Percentiles rank a stretch among this genome's conserved stretches.
Conservation (phyloP, 2,329 filamentous ascomycete species). For the Gaeumannomyces sp. region DNA sequence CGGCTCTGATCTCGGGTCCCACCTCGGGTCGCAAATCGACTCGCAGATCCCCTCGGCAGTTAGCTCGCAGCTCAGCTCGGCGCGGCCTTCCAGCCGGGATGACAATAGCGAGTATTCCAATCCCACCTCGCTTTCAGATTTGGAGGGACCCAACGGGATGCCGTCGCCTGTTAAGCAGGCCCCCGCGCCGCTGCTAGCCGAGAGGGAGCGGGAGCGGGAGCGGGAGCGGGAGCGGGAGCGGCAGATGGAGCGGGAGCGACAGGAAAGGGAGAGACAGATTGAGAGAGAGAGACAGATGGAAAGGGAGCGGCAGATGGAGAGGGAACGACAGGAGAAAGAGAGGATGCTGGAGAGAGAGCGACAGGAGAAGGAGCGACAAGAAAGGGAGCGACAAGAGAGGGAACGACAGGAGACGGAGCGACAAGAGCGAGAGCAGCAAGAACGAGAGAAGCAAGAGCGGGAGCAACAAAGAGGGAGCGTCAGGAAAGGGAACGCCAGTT, state of each 20-base stretch:
- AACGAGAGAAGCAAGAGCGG: not conserved
- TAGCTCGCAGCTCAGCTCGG: slow-evolving; percentile 47
- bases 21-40: slow-evolving; percentile 39
- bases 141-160: slow-evolving; percentile 69
- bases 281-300: not conserved
- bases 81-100: slow-evolving; percentile 75
- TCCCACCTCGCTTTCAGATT: slow-evolving; percentile 80
- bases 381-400: not conserved
- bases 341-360: not conserved
- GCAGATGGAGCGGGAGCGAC: not conserved
- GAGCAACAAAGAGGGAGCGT: not conserved
- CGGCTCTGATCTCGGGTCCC: slow-evolving; percentile 19
- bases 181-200: not conserved
- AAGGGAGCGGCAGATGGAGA: not conserved
- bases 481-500: not conserved
- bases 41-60: slow-evolving; percentile 39
- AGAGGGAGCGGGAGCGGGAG: not conserved
- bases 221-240: not conserved
- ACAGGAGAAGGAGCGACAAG: not conserved
- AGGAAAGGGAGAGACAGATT: not conserved
- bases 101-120: slow-evolving; percentile 88
- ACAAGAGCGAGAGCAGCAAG: not conserved
- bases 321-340: not conserved
- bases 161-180: slow-evolving; percentile 67
- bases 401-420: not conserved